Evolutionary conservation across 768 basidiomycete species (phyloP).

Genomic region (Tephrocybe sp.): DNA sequence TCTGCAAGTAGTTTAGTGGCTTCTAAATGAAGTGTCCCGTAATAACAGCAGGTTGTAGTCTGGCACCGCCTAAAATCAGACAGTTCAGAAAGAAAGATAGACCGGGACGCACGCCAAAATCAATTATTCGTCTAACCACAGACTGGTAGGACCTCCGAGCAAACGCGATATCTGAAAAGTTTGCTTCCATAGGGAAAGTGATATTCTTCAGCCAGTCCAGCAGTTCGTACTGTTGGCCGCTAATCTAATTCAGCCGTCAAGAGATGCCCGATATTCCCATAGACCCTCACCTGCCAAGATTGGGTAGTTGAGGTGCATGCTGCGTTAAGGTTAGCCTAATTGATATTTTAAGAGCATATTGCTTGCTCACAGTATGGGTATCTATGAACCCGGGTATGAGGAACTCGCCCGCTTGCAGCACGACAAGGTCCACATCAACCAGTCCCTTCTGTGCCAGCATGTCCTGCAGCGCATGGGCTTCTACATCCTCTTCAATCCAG

Average conservation of each 20-base stretch:
- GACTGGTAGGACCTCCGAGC: constrained; percentile 67
- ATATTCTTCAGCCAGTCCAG: constrained; percentile 84
- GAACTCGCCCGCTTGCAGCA: constrained; percentile 58
- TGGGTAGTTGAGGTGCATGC: constrained; percentile 84
- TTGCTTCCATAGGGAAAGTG: constrained; percentile 87
- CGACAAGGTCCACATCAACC: constrained; percentile 39
- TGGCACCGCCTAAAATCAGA: constrained; percentile 25
- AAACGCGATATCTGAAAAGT: constrained; percentile 68
- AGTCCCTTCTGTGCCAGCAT: constrained; percentile 53
- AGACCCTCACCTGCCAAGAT: constrained; percentile 55
- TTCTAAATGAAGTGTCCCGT: constrained; percentile 78
- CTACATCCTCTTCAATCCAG: constrained; percentile 69
- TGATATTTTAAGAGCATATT: neutral
- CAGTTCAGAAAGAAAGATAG: constrained; percentile 3
- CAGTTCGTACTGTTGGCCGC: constrained; percentile 84
- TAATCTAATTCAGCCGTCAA: constrained; percentile 24
- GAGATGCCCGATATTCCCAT: neutral
- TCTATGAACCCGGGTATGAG: constrained; percentile 89
- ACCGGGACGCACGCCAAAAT: constrained; percentile 64
- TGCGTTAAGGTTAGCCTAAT: constrained; percentile 22
- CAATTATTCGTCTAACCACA: constrained; percentile 70
- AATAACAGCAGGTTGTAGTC: constrained; percentile 96
- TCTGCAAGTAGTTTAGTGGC: constrained; percentile 82
- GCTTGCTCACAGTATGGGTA: constrained; percentile 77
- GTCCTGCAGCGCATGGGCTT: constrained; percentile 43